Conservation (phyloP, 1,284 basidiomycete species). For the Tilletia setariae region DNA sequence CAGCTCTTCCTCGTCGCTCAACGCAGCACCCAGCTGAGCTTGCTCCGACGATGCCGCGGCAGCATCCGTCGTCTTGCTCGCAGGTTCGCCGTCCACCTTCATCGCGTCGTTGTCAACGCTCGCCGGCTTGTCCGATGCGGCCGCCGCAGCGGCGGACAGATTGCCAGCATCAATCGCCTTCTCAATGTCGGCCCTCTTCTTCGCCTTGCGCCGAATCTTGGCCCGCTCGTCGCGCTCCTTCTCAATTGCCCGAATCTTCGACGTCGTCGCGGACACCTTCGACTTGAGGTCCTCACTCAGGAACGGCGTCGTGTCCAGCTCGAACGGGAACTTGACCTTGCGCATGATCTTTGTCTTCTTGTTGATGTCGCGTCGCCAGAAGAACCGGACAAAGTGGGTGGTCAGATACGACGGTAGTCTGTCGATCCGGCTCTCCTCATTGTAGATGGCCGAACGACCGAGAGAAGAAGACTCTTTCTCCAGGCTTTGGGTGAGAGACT, state of each 20-base stretch:
- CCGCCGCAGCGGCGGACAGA: conserved; percentile 10
- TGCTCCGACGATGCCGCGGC: no score
- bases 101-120: conserved; percentile 55
- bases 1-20: conserved; percentile 67
- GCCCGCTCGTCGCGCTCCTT: conserved; percentile 79
- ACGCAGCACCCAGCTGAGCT: conserved; percentile 49
- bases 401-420: conserved; percentile 77
- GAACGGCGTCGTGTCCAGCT: conserved; percentile 81
- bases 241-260: conserved; percentile 72
- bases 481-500: conserved; percentile 74
- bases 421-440: conserved; percentile 75
- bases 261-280: conserved; percentile 68
- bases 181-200: conserved; percentile 48
- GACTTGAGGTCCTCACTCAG: conserved; percentile 73
- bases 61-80: neutral
- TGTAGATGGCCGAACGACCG: conserved; percentile 76
- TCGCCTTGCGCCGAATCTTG: conserved; percentile 73
- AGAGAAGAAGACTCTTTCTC: conserved; percentile 80
- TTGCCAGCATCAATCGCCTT: conserved; percentile 38
- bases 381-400: conserved; percentile 91
- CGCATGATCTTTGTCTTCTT: conserved; percentile 67
- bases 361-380: conserved; percentile 84
- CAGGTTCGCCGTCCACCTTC: conserved; percentile 16
- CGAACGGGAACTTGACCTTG: conserved; percentile 84
- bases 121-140: conserved; percentile 60